Conservation (phyloP, 2,329 filamentous ascomycete species). For the Fusarium sp. region DNA sequence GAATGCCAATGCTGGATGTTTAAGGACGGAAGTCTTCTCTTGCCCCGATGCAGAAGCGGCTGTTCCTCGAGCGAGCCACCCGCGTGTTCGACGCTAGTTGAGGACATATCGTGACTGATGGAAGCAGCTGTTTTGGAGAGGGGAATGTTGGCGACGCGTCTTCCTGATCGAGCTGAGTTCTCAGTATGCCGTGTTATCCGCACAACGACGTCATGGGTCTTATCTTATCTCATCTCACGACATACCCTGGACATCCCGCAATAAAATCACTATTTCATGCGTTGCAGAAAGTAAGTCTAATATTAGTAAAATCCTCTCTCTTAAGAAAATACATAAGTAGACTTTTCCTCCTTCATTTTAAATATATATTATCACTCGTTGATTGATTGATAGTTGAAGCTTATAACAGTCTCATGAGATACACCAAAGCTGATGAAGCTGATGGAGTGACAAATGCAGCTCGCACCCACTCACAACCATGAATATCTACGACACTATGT, state of each 20-base stretch:
- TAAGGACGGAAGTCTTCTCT: background rate
- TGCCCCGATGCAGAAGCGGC: background rate
- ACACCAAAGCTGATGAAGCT: no score
- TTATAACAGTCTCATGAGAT: no score
- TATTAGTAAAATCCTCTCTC: no score
- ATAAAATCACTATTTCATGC: background rate
- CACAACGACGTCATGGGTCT: background rate
- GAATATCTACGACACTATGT: no score
- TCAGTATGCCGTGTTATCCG: background rate
- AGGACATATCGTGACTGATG: background rate
- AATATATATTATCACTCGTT: no score
- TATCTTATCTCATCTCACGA: background rate
- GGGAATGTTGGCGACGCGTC: accelerated
- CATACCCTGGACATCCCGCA: background rate
- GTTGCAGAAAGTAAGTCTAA: accelerated
- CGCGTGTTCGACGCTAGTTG: background rate
- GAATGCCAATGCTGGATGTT: constrained; percentile 19
- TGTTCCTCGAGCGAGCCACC: background rate
- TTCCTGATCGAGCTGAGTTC: no score
- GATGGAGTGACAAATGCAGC: no score
- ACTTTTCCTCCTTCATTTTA: no score
- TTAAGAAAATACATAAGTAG: no score
- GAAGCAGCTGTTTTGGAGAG: accelerated
- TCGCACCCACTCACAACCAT: no score
- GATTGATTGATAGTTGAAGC: no score